Evolutionary conservation across 768 basidiomycete genomes (phyloP).

Genomic region (Sutorius australiensis): DNA sequence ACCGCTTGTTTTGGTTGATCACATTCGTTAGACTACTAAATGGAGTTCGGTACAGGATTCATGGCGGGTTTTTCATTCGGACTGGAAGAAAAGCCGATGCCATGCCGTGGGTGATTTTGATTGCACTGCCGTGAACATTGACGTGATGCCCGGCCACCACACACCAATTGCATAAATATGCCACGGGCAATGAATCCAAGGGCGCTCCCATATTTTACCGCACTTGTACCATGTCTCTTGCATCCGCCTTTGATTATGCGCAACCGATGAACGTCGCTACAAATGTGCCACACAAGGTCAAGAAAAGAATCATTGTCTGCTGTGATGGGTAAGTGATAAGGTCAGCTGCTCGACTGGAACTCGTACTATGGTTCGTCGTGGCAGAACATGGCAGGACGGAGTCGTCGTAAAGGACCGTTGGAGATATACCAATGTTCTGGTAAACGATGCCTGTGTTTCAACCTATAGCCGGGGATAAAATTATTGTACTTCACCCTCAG

Average conservation of each 20-base stretch:
- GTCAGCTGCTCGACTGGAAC: neutral
- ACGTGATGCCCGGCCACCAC: neutral
- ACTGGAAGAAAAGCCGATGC: too few relatives aligned
- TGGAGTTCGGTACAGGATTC: neutral
- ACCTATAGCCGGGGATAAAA: neutral
- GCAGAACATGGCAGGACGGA: conserved; percentile 74
- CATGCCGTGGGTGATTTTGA: neutral
- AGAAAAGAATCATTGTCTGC: conserved; percentile 66
- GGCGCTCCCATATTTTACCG: neutral
- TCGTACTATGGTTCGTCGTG: neutral
- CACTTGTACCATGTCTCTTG: conserved; percentile 10
- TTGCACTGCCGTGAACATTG: neutral
- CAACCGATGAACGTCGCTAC: neutral
- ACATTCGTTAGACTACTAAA: neutral
- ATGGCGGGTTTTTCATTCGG: neutral
- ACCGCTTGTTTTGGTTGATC: conserved; percentile 3
- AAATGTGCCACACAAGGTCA: conserved; percentile 18
- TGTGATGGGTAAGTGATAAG: conserved; percentile 61
- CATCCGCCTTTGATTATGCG: conserved; percentile 1
- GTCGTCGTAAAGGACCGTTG: conserved; percentile 41
- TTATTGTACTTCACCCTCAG: conserved; percentile 26
- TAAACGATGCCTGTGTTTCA: conserved; percentile 22
- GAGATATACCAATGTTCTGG: conserved; percentile 55
- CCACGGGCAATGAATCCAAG: neutral
- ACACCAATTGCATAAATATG: conserved; percentile 24